Conservation (phyloP, 2,329 filamentous ascomycete genomes). For the Claviceps purpurea region DNA sequence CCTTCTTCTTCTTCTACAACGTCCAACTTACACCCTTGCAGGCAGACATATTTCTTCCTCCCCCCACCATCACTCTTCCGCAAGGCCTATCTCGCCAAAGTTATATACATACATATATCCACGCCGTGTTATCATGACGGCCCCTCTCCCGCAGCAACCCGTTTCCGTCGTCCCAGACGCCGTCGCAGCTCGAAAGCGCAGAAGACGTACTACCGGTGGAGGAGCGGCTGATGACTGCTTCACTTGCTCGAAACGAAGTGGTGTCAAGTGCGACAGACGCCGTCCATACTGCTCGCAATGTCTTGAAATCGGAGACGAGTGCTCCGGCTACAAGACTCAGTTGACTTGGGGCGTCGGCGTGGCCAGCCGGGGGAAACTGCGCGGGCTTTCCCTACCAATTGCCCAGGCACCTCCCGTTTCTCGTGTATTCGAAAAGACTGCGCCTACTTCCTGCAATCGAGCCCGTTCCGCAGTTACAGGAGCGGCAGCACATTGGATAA, state of each 20-base stretch:
- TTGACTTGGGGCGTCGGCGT: slow-evolving; percentile 95
- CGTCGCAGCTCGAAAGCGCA: slow-evolving; percentile 51
- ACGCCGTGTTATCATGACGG: slow-evolving; percentile 29
- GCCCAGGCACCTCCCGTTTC: slow-evolving; percentile 46
- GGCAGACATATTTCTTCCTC: neutral
- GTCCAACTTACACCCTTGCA: neutral
- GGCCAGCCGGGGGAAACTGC: slow-evolving; percentile 85
- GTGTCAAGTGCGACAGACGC: slow-evolving; percentile 73
- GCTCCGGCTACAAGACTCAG: slow-evolving; percentile 91
- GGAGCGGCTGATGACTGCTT: slow-evolving; percentile 94
- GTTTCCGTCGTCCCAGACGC: slow-evolving; percentile 34
- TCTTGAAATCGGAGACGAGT: slow-evolving; percentile 80
- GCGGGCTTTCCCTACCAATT: slow-evolving; percentile 67
- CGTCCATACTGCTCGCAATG: slow-evolving; percentile 93
- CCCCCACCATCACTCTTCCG: too few species aligned
- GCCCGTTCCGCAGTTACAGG: slow-evolving; percentile 29
- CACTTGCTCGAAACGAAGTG: slow-evolving; percentile 67
- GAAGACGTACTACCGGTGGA: slow-evolving; percentile 75
- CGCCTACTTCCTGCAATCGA: slow-evolving; percentile 25
- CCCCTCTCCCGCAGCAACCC: slow-evolving; percentile 30
- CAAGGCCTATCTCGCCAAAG: too few species aligned
- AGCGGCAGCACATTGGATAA: slow-evolving; percentile 15
- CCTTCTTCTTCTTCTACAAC: neutral
- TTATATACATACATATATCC: too few species aligned
- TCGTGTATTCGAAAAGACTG: slow-evolving; percentile 33